Evolutionary conservation across 495 filamentous ascomycete genomes (phyloP).

Genomic region (Penicillium longicatenatum): DNA sequence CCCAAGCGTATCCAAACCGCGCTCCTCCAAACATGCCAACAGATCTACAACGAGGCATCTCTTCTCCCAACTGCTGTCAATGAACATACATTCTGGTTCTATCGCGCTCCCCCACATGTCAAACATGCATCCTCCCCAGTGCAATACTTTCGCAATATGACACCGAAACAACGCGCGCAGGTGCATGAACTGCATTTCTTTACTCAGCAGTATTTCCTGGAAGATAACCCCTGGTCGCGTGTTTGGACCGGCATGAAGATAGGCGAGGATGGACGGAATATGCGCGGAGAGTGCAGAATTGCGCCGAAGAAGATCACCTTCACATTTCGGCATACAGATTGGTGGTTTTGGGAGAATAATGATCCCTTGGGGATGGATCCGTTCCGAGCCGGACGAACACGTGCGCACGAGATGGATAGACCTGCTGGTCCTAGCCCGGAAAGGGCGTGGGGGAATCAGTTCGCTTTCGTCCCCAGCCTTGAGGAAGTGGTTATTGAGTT

Average conservation of each 20-base stretch:
- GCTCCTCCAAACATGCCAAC: slow-evolving; percentile 24
- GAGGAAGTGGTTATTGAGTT: slow-evolving; percentile 21
- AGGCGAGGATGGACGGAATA: not conserved
- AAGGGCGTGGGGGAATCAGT: not conserved
- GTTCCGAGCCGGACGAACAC: slow-evolving; percentile 14
- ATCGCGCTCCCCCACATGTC: slow-evolving; percentile 18
- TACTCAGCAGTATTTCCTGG: slow-evolving; percentile 17
- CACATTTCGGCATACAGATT: slow-evolving; percentile 20
- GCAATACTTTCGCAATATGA: slow-evolving; percentile 13
- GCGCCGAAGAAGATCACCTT: slow-evolving; percentile 18
- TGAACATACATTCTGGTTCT: slow-evolving; percentile 24
- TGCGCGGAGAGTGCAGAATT: slow-evolving; percentile 10
- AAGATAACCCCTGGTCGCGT: slow-evolving; percentile 3
- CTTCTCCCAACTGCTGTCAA: slow-evolving; percentile 20
- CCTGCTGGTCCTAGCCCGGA: not conserved
- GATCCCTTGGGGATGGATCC: slow-evolving; percentile 19
- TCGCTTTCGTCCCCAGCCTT: slow-evolving; percentile 4
- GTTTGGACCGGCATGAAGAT: slow-evolving; percentile 1
- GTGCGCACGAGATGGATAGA: slow-evolving; percentile 6
- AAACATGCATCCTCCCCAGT: slow-evolving; percentile 12
- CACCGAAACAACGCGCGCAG: not conserved
- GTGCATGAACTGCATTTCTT: slow-evolving; percentile 16
- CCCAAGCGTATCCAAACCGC: slow-evolving; percentile 18
- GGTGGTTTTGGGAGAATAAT: slow-evolving; percentile 19
- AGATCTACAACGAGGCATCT: slow-evolving; percentile 22